These are phyloP conservation scores for Neurospora hispaniola DNA, from an alignment of 495 filamentous ascomycete species.

Conservation along the genomic window DNA sequence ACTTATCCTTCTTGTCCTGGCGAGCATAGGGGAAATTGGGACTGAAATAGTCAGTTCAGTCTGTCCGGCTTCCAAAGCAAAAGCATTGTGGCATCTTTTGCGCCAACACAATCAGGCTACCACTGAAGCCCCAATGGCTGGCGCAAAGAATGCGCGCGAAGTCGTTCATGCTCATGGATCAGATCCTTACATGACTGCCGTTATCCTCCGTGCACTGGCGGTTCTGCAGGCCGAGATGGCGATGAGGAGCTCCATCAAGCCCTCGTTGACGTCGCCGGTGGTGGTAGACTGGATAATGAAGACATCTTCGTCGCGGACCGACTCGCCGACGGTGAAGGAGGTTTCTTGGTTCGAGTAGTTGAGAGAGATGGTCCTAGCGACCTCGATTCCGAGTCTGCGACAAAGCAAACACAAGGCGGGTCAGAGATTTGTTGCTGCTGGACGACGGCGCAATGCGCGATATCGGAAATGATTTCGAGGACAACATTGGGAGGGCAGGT, in stretches of 20 bases:
- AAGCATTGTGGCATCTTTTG: neutral
- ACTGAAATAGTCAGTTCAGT: conserved; percentile 74
- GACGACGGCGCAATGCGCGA: neutral
- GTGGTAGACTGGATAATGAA: conserved; percentile 95
- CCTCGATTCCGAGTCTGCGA: conserved; percentile 79
- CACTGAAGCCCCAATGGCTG: neutral
- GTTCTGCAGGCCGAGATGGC: conserved; percentile 99
- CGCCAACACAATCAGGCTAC: neutral
- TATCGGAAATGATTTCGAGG: neutral
- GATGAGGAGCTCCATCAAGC: conserved; percentile 95
- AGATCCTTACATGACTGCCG: conserved; percentile 24
- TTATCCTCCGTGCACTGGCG: conserved; percentile 40
- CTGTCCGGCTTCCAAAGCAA: conserved; percentile 50
- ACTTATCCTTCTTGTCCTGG: conserved; percentile 97
- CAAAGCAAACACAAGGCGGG: neutral
- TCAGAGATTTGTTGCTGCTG: conserved; percentile 5
- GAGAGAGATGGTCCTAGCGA: conserved; percentile 87
- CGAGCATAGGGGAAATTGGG: conserved; percentile 99
- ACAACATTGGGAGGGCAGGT: neutral
- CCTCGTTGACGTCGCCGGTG: conserved; percentile 96
- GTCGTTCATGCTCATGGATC: neutral
- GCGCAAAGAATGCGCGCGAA: neutral
- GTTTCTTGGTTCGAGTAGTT: conserved; percentile 98
- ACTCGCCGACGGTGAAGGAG: conserved; percentile 92
- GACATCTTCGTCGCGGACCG: conserved; percentile 94